Conservation (phyloP, 2,329 filamentous ascomycete genomes). For the Capronia coronata region DNA sequence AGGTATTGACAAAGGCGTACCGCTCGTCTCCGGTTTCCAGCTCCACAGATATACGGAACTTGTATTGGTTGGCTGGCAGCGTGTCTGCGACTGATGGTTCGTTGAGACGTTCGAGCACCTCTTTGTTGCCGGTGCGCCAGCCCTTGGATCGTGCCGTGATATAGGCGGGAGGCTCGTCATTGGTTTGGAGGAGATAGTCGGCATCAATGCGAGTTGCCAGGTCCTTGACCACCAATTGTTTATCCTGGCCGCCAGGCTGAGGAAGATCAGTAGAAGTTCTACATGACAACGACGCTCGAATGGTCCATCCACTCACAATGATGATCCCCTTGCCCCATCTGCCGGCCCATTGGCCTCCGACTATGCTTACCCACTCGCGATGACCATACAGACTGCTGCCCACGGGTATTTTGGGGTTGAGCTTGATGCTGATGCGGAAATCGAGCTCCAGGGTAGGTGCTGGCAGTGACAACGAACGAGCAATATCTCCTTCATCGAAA, state of each 20-base stretch:
- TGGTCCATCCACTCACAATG: slow-evolving; percentile 36
- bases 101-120: slow-evolving; percentile 43
- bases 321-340: slow-evolving; percentile 48
- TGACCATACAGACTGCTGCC: slow-evolving; percentile 45
- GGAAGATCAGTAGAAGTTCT: slow-evolving; percentile 5
- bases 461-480: slow-evolving; percentile 43
- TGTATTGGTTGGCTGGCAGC: slow-evolving; percentile 45
- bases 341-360: slow-evolving; percentile 48
- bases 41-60: slow-evolving; percentile 43
- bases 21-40: slow-evolving; percentile 48
- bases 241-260: slow-evolving; percentile 47
- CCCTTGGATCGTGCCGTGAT: slow-evolving; percentile 44
- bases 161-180: slow-evolving; percentile 46
- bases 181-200: slow-evolving; percentile 45
- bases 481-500: slow-evolving; percentile 46
- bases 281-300: neutral
- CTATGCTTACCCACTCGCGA: slow-evolving; percentile 47
- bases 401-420: slow-evolving; percentile 46
- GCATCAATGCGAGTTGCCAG: slow-evolving; percentile 41
- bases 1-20: slow-evolving; percentile 45
- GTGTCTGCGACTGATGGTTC: slow-evolving; percentile 41
- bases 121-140: slow-evolving; percentile 45
- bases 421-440: slow-evolving; percentile 49
- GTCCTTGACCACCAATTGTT: slow-evolving; percentile 45
- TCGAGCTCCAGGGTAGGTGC: slow-evolving; percentile 45